Base-by-base conservation (phyloP, 2,329 filamentous ascomycete genomes). In the Aspergillus sp. region DNA sequence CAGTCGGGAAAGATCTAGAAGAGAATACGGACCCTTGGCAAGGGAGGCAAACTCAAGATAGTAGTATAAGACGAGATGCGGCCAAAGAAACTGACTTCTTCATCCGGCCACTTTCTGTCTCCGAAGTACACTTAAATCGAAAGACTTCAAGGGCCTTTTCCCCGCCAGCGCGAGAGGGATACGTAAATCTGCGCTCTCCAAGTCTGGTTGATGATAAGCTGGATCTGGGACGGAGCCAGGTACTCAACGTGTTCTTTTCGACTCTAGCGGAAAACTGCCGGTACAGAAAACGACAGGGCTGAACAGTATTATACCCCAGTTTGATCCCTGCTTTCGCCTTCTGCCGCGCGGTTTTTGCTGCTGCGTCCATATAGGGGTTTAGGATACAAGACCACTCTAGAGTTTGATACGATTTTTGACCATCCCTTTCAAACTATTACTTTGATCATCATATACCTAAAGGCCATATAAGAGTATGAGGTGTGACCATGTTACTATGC, bases 171-270 rank as follows among this genome's bases (percentile, higher is more conserved):
- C 9, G 13, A 41, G 34, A 41, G 34, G 34, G 34, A 41, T 41
- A 41, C 34, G 34, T 41, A 41, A 41, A 8, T 41, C 34, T 41
- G 34, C 11, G 34, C 34, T 15, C 34, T 41, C 34, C 6, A 41
- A 15, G 34, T 41, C 34, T 41, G 34, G 34, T 15, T 5, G 34
- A 41, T 31, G 38, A 53, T 25, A 54, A 22, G 38, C 43, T 56
- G 19, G 54, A 47, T 38, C 54, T 48, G 54, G 54, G 28, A 54
- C 38, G 38, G 38, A 43, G 34, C 38, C 50, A 53, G 50, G 43
- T 28, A 54, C 59, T 62, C 63, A 71, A 71, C 68, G 69, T 71
- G 69, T 71, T 71, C 68, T 69, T 66, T 69, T 68, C 47, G 41
- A 52, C 34, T 34, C 50, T 28, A 22, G 45, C 45, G 58, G 57